Base-by-base conservation (phyloP, 345 rosid species). In the Murraya paniculata region DNA sequence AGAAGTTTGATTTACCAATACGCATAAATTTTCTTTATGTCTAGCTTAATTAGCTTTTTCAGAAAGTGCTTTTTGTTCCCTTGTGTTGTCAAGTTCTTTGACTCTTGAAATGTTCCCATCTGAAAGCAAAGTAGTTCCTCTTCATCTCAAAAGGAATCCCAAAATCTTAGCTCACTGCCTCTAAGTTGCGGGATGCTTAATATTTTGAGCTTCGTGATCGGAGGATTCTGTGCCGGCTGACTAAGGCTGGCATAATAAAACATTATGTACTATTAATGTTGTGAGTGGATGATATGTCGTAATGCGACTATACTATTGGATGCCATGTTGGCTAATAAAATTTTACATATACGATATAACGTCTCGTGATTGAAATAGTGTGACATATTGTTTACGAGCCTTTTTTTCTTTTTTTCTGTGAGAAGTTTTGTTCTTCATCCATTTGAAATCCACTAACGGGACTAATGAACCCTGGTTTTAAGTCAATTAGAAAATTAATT, bases 21-120 rank as follows among this genome's bases (percentile, higher is more conserved):
- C 35, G 39, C 35, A 56, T 5, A 24, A 9, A 48, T 36, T 24
- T 73, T 59, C 38, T 74, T 71, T 41, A 68, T 19, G 62, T 56
- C 24, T 27, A 7, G 64, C 7, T 22, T 25, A 13, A 45, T 45
- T 45, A 27, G 36, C 58, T 77, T 59, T 79, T 59, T 56, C 79
- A 60, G 45, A 38, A 66, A 65, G 53, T 36, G 56, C 70, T 78
- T 59, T 64, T 50, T 59, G 53, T 3, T 30, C 28, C 36, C 21
- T 74, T 60, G 86, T 73, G 64, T 79, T 79, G 77, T 83, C 85
- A 71, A 53, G 38, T 64, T 71, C 76, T 69, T 82, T 73, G 84
- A 81, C 84, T 71, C 61, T 28, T 28, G 18, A 73, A 50, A 53
- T 60, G 75, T 73, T 78, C 81, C 72, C n/a, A 56, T 61, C 64